phyloP scores from a whole-genome alignment of 441 rosid genomes.

The Syzygium syzygioides region DNA sequence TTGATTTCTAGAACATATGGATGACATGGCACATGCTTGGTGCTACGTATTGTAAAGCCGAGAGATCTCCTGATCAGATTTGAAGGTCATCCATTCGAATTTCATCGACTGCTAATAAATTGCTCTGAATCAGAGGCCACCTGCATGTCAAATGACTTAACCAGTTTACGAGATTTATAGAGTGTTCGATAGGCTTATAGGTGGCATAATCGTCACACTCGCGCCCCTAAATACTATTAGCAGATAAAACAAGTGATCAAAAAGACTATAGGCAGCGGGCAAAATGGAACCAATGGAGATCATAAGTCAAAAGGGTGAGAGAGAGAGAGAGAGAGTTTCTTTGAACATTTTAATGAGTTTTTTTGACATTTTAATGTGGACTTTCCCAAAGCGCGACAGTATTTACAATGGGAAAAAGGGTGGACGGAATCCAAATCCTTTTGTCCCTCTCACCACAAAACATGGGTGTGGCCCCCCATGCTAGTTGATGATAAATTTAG shows the following conservation, averaged over 20 bases:
- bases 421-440: not conserved
- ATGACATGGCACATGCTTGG: not conserved
- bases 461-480: no score
- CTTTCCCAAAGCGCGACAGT: not conserved
- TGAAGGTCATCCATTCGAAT: not conserved
- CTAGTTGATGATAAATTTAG: not conserved
- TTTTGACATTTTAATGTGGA: no score
- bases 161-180: fast-evolving
- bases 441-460: no score
- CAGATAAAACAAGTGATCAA: not conserved
- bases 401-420: no score
- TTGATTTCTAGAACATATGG: not conserved
- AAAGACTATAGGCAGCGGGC: not conserved
- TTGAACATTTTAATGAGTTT: no score
- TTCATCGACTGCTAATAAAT: fast-evolving
- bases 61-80: not conserved
- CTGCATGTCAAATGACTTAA: not conserved
- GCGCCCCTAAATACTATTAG: not conserved
- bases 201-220: not conserved
- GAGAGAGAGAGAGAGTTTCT: no score
- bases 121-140: not conserved
- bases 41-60: no score
- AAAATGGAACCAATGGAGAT: no score
- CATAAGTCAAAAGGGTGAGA: no score
- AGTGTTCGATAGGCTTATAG: not conserved